A percentile compares a stretch with the other conserved stretches of the same genome.
These are phyloP conservation scores for Purpureocillium takamizusanense DNA, from an alignment of 2,329 filamentous ascomycete species.

Conservation along the genomic window DNA sequence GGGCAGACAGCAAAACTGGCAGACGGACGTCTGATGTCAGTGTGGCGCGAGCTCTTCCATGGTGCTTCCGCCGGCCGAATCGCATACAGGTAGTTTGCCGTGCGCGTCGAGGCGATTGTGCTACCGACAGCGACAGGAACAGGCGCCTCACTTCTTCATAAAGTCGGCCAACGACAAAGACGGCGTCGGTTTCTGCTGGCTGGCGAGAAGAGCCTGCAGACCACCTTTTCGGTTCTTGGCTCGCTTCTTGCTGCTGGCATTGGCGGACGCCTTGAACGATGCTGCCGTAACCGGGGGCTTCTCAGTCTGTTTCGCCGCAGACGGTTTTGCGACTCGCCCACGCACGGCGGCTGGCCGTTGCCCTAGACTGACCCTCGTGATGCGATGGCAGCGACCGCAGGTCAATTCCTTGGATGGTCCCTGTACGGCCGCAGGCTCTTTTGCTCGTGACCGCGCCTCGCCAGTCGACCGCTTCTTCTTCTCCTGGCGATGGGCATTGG, in stretches of 20 bases:
- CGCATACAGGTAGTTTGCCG: too few relatives aligned
- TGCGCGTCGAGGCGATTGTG: too few relatives aligned
- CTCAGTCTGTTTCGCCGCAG: slow-evolving; percentile 11
- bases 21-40: neutral
- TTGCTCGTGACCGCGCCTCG: neutral
- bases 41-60: neutral
- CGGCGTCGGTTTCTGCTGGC: slow-evolving; percentile 36
- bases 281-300: neutral
- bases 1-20: too few relatives aligned
- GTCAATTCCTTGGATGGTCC: slow-evolving; percentile 17
- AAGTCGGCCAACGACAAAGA: slow-evolving; percentile 48
- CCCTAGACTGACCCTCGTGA: slow-evolving; percentile 32
- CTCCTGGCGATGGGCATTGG: slow-evolving; percentile 1
- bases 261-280: slow-evolving; percentile 29
- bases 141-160: slow-evolving; percentile 32
- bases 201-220: slow-evolving; percentile 53
- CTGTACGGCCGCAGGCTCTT: neutral
- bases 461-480: neutral
- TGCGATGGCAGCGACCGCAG: slow-evolving; percentile 35
- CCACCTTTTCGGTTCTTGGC: slow-evolving; percentile 57
- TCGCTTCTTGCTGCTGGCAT: slow-evolving; percentile 55
- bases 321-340: slow-evolving; percentile 9
- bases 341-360: slow-evolving; percentile 22
- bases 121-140: too few relatives aligned
- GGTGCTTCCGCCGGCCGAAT: too few relatives aligned